Evolutionary conservation across 108 stramenopile genomes (phyloP).

Genomic region (Chaetoceros tenuissimus): DNA sequence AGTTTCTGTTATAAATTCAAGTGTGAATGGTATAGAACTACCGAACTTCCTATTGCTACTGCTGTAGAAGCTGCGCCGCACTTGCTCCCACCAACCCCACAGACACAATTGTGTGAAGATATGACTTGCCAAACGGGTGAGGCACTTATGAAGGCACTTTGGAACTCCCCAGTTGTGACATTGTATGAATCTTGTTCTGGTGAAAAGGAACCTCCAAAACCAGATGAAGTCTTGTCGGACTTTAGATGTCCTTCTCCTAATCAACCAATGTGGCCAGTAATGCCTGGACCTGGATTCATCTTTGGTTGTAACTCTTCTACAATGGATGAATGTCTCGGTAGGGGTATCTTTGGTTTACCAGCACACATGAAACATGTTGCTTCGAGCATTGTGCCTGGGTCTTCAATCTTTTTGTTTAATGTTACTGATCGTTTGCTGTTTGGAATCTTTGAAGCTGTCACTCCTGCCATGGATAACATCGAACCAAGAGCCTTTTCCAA

Average conservation of each 20-base stretch:
- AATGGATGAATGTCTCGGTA: conserved; percentile 83
- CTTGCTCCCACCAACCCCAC: conserved; percentile 57
- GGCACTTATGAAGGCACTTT: conserved; percentile 76
- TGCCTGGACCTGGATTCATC: conserved; percentile 74
- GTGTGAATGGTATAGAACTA: conserved; percentile 81
- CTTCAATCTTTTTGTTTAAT: conserved; percentile 81
- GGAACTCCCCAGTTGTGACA: conserved; percentile 80
- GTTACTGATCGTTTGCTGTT: conserved; percentile 76
- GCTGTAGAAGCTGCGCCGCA: conserved; percentile 74
- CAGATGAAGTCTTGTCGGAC: conserved; percentile 58
- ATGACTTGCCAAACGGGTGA: conserved; percentile 75
- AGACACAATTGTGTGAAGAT: conserved; percentile 71
- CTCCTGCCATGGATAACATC: conserved; percentile 61
- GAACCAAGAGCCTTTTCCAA: conserved; percentile 83
- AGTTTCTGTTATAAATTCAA: conserved; percentile 49
- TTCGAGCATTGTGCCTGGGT: conserved; percentile 61
- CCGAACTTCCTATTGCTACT: conserved; percentile 67
- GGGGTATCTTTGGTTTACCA: conserved; percentile 83
- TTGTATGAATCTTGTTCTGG: conserved; percentile 69
- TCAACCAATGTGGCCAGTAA: conserved; percentile 66
- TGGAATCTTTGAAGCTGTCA: conserved; percentile 87
- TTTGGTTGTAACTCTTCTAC: conserved; percentile 82
- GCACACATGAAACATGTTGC: conserved; percentile 81
- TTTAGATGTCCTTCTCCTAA: conserved; percentile 63
- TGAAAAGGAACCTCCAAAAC: conserved; percentile 58